These are phyloP conservation scores for Teratosphaeriaceae sp. DNA, from an alignment of 2,329 filamentous ascomycete species.

Conservation along the genomic window DNA sequence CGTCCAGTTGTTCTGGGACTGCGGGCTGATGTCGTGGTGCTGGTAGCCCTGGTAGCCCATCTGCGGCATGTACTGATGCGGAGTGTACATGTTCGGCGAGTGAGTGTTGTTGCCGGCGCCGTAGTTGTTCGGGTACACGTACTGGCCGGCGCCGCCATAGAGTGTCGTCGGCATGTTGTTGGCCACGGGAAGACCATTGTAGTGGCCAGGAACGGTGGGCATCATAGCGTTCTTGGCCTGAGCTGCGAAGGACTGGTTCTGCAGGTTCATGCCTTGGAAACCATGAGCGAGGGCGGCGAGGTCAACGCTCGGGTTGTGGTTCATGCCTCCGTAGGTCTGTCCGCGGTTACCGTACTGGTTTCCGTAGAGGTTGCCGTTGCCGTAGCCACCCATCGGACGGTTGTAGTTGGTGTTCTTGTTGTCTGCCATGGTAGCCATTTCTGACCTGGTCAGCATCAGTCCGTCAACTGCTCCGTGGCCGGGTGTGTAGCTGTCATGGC, in stretches of 20 bases:
- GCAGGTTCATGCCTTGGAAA: slow-evolving; percentile 35
- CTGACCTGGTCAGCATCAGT: slow-evolving; percentile 5
- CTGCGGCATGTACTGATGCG: slow-evolving; percentile 38
- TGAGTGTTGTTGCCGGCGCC: slow-evolving; percentile 21
- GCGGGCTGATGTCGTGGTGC: slow-evolving; percentile 39
- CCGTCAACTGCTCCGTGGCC: neutral
- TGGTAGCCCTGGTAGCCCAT: slow-evolving; percentile 39
- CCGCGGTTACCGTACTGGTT: slow-evolving; percentile 26
- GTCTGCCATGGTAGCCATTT: slow-evolving; percentile 29
- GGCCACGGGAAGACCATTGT: slow-evolving; percentile 21
- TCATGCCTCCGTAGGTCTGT: slow-evolving; percentile 29
- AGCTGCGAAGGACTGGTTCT: slow-evolving; percentile 27
- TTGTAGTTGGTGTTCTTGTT: slow-evolving; percentile 26
- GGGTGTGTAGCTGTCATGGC: neutral
- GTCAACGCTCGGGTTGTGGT: slow-evolving; percentile 24
- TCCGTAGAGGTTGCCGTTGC: slow-evolving; percentile 23
- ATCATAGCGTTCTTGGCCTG: slow-evolving; percentile 30
- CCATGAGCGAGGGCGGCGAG: slow-evolving; percentile 33
- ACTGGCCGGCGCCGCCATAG: slow-evolving; percentile 26
- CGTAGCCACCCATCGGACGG: slow-evolving; percentile 24
- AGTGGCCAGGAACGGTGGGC: slow-evolving; percentile 21
- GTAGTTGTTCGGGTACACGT: slow-evolving; percentile 27
- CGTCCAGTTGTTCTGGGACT: slow-evolving; percentile 42
- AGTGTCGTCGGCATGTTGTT: slow-evolving; percentile 26
- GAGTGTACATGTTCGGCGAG: slow-evolving; percentile 39